Conservation (phyloP, 768 basidiomycete species). For the Imleria badia region DNA sequence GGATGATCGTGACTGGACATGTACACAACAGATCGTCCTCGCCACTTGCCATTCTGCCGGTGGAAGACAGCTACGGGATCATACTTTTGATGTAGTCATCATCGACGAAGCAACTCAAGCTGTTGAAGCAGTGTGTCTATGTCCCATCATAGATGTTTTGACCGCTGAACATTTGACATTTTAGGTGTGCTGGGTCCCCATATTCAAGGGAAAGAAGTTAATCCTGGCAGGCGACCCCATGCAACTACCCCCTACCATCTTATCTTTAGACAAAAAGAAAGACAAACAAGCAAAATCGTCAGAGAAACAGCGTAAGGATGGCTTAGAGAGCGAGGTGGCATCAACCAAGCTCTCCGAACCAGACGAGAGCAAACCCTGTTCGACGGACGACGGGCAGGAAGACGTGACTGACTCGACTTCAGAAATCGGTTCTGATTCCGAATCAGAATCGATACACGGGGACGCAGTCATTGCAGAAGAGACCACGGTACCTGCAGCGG, state of each 20-base stretch:
- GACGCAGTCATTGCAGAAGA: slow-evolving; percentile 26
- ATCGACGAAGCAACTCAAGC: slow-evolving; percentile 99
- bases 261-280: slow-evolving; percentile 55
- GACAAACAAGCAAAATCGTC: slow-evolving; percentile 2
- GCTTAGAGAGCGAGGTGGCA: not conserved
- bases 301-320: not conserved
- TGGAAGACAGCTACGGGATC: slow-evolving; percentile 71
- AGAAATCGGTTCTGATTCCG: slow-evolving; percentile 14
- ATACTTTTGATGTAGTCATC: slow-evolving; percentile 87
- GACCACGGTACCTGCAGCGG: not conserved
- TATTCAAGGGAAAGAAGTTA: slow-evolving; percentile 87
- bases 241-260: slow-evolving; percentile 92
- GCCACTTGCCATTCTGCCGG: slow-evolving; percentile 96
- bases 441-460: slow-evolving; percentile 17
- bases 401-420: slow-evolving; percentile 6
- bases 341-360: not conserved
- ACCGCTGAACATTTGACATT: not conserved
- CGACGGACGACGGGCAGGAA: not conserved
- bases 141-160: slow-evolving; percentile 16
- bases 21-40: slow-evolving; percentile 67
- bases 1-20: not conserved
- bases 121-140: slow-evolving; percentile 79
- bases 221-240: slow-evolving; percentile 94
- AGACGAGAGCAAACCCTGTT: not conserved
- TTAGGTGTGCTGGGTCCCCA: slow-evolving; percentile 82